A percentile compares a stretch with the other conserved stretches of the same genome.
These are phyloP conservation scores for Tolypocladium ovalisporum DNA, from an alignment of 2,329 filamentous ascomycete genomes.

Conservation along the genomic window DNA sequence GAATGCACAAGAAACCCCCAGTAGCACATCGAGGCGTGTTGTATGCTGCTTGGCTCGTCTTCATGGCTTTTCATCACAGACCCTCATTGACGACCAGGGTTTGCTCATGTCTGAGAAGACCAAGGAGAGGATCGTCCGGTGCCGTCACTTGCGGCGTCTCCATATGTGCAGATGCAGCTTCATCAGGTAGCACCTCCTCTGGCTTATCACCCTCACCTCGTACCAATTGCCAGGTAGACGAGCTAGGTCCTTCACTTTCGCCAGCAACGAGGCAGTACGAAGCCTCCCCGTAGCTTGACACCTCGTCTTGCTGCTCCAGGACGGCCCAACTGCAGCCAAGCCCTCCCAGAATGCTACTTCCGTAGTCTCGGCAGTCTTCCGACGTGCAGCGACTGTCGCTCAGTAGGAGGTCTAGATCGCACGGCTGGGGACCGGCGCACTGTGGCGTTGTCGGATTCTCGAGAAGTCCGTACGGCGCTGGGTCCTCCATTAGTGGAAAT, in stretches of 20 bases:
- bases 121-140: neutral
- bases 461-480: constrained; percentile 20
- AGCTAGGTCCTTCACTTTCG: too few species aligned
- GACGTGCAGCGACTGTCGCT: neutral
- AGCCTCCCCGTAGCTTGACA: neutral
- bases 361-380: neutral
- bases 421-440: neutral
- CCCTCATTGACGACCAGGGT: neutral
- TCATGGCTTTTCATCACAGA: neutral
- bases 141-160: neutral
- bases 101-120: neutral
- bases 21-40: neutral
- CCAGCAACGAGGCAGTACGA: neutral
- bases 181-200: neutral
- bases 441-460: constrained; percentile 17
- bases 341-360: neutral
- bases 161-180: neutral
- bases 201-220: neutral
- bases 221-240: neutral
- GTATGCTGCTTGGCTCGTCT: neutral
- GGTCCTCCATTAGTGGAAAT: constrained; percentile 16
- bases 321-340: constrained; percentile 6
- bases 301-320: constrained; percentile 1
- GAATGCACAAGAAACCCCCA: neutral
- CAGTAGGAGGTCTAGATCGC: neutral